Evolutionary conservation across 2,329 filamentous ascomycete species (phyloP), one percentile per base, ranked within the genome.

Genomic region (Beauveria australis): DNA sequence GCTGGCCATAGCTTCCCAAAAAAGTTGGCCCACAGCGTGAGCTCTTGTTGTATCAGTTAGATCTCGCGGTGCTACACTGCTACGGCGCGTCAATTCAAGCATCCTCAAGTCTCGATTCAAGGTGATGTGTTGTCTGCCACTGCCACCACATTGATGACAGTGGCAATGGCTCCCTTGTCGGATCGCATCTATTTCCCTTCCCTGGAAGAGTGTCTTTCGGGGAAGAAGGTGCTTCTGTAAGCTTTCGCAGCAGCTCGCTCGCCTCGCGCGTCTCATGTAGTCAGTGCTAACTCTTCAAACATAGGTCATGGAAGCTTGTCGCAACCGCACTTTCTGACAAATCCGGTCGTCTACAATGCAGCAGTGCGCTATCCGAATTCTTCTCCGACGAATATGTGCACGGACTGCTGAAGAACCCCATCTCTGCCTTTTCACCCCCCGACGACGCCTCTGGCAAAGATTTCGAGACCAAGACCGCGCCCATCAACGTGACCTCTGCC

Each of bases 381-480:
- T 79, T 96, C 64, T 81, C 80, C 65, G 87, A 93, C 67, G 76
- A 84, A 60, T 84, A 87, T 65, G 87, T 89, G 66, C 76, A 86
- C 66, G 77, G 81, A 59, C 78, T 92, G 61, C 81, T 97, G 61
- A 85, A 83, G 66, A 81, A 83, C 60, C 88, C 90, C 28, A 80
- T 86, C 68, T 81, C 80, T 64, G 85, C 87, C 47, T 96, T 93
- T 72, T 76, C 82, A 61, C 73, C 81, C 68, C 80, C 64, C 78
- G 87, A 82, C 65, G 71, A 84, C 56, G 79, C 84, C 67, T 83
- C 88, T 33, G 89, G 87, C 73, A 80, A 83, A 65, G 82, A 83
- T 19, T 95, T 95, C 70, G 89, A 95, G 63, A 89, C 89, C 22
- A 92, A 88, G 73, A 96, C 90, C 1, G 89, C 92, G 24, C 89